Evolutionary conservation across 2,329 filamentous ascomycete species (phyloP).

Genomic region (Raffaelea albimanens): DNA sequence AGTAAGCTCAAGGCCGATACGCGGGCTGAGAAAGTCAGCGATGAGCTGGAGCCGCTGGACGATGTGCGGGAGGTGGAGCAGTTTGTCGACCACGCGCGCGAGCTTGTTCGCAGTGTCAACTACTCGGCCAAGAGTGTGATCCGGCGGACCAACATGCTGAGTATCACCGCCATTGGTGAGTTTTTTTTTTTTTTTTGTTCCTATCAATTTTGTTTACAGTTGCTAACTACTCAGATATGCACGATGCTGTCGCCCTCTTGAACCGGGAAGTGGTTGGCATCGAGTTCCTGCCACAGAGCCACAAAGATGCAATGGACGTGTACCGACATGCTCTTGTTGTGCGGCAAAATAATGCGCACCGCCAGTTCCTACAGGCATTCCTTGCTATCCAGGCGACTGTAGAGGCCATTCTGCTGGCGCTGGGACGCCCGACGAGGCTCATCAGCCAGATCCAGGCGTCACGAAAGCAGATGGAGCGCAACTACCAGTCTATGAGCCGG

Average conservation of each 20-base stretch:
- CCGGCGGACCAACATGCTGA: conserved; percentile 65
- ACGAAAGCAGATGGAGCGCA: conserved; percentile 68
- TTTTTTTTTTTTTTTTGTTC: neutral
- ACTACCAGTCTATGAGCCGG: conserved; percentile 63
- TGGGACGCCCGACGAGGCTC: conserved; percentile 69
- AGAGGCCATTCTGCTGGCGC: conserved; percentile 66
- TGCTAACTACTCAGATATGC: conserved; percentile 43
- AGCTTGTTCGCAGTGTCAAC: conserved; percentile 79
- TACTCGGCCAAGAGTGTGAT: conserved; percentile 75
- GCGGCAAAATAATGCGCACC: conserved; percentile 63
- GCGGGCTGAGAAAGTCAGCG: conserved; percentile 71
- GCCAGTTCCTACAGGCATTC: conserved; percentile 65
- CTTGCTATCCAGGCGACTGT: conserved; percentile 77
- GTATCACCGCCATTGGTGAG: conserved; percentile 53
- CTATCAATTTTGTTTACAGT: no score
- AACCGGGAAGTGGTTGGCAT: conserved; percentile 39
- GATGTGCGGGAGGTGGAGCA: conserved; percentile 84
- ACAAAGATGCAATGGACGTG: conserved; percentile 62
- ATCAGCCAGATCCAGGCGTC: conserved; percentile 67
- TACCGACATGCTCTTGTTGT: conserved; percentile 59
- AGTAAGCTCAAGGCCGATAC: conserved; percentile 79
- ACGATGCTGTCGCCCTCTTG: conserved; percentile 49
- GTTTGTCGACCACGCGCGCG: conserved; percentile 82
- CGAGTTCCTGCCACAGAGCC: conserved; percentile 56
- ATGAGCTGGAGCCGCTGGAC: conserved; percentile 78